These are phyloP conservation scores for Sporisorium sorghi DNA, from an alignment of 1,284 basidiomycete genomes.

Conservation along the genomic window DNA sequence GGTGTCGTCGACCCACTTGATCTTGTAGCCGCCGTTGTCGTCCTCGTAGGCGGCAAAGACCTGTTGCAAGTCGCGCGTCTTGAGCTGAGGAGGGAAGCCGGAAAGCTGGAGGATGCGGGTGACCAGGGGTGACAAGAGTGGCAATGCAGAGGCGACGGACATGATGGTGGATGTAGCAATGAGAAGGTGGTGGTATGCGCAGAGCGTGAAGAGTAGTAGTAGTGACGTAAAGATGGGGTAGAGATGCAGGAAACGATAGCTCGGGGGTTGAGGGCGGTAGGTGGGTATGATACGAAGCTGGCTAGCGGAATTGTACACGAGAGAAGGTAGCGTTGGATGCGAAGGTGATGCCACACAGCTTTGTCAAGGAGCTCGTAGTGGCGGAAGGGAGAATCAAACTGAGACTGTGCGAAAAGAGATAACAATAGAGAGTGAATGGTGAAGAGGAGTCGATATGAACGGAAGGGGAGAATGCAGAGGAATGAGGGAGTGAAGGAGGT, in stretches of 20 bases:
- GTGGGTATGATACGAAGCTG: neutral
- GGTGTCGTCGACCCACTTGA: constrained; percentile 98
- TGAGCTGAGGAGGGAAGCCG: constrained; percentile 92
- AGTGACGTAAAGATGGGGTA: neutral
- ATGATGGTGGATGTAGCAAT: constrained; percentile 9
- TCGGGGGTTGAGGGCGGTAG: neutral
- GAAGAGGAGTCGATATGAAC: neutral
- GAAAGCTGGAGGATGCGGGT: constrained; percentile 92
- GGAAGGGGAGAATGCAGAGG: constrained; percentile 1
- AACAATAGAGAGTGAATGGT: neutral
- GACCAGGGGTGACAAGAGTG: constrained; percentile 81
- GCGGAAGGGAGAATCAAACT: neutral
- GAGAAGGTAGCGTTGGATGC: neutral
- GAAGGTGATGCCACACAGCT: neutral
- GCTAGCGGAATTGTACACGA: too few relatives aligned
- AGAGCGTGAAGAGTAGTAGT: neutral
- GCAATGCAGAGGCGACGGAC: constrained; percentile 49
- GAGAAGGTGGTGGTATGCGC: neutral
- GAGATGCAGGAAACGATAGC: neutral
- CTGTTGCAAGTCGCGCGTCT: constrained; percentile 93
- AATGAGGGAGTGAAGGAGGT: constrained; percentile 5
- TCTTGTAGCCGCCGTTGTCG: constrained; percentile 90
- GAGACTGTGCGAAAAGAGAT: neutral
- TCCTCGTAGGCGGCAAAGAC: constrained; percentile 91
- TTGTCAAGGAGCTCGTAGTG: neutral